Evolutionary conservation across 2,329 filamentous ascomycete species (phyloP), one percentile per base, ranked within the genome.

Genomic region (Dendryphion nanum): DNA sequence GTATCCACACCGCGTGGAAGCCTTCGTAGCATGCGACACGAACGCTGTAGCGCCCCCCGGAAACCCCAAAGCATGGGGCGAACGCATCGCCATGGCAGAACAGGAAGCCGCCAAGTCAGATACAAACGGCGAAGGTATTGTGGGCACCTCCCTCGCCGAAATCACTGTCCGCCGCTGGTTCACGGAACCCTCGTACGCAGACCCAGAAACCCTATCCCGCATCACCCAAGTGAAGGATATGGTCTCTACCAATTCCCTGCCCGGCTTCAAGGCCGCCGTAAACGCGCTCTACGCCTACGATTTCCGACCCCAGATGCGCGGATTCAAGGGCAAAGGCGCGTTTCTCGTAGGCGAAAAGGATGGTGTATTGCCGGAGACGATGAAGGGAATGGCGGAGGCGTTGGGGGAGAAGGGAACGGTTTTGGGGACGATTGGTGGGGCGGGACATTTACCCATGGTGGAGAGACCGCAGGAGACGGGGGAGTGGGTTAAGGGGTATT

Each of bases 371-470:
- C 86, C 86, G 0, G 82, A 82, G 69, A 85, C 83, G 4, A 94
- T 95, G 87, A 81, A 83, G 37, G 81, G 81, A 12, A 88, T 90
- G 75, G 79, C 75, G 38, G 73, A 66, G 0, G 51, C 48, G 14
- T 31, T 64, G 31, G 63, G 61, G 0, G 44, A 41, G 12, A 44
- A 42, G 10, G 63, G 83, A 0, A 76, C 75, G 0, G 74, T 79
- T 41, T 74, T 89, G 48, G 79, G 76, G 59, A 64, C 85, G 40
- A 77, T 94, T 7, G 78, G 85, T 0, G 70, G 75, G 6, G 81
- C 87, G 0, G 89, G 89, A 0, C 89, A 95, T 69, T 66, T 95
- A 55, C 89, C 89, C 0, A 94, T 94, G 86, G 82, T 82, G 33
- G 89, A 94, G 67, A 77, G 80, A 48, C 82, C 86, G 0, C 67